Base-by-base conservation (phyloP, 208 protist genomes). In the Crithidia bombi region DNA sequence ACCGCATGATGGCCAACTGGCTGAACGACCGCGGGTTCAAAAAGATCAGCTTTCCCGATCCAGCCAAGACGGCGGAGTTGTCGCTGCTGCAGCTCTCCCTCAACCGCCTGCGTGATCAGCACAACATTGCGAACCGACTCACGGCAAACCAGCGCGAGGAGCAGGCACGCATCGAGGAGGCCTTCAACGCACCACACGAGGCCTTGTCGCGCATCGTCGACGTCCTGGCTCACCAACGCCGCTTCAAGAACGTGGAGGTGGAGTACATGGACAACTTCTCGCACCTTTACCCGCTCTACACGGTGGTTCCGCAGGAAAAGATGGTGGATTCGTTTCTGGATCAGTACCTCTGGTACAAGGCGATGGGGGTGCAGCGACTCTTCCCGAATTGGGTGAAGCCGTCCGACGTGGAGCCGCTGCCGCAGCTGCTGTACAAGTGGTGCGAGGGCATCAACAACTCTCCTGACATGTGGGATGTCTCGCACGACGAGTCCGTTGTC, bases 371-470 rank as follows among this genome's bases (percentile, higher is more conserved):
- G 79, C 91, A 99, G 59, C 91, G 97, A 15, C 86, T 99, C n/a
- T 99, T 99, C 89, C 99, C 99, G 19, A 99, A 99, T 71, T 99
- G 99, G 99, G 92, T 99, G 59, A 99, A 99, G 82, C 99, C 99
- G 32, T 91, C 97, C 11, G 99, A 99, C 78, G 94, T 93, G 59
- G 99, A 99, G 86, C 99, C 98, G 38, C 91, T 98, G 25, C 99
- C 99, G 52, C 79, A 99, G 57, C 95, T 99, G 15, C 89, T 99
- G 25, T 99, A 99, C 95, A 99, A 99, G 86, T 99, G 98, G 98
- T 99, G 98, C 85, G 93, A 99, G 78, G 99, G 98, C 63, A 99
- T 99, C 66, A 99, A 99, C 90, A 99, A 99, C 84, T 91, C 99
- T 30, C 83, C 89, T n/a, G 79, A 98, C 49, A 88, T 99, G 35